A percentile compares a stretch with the other conserved stretches of the same genome.
phyloP scores from a whole-genome alignment of 495 filamentous ascomycete species.

The Neurospora sp. region DNA sequence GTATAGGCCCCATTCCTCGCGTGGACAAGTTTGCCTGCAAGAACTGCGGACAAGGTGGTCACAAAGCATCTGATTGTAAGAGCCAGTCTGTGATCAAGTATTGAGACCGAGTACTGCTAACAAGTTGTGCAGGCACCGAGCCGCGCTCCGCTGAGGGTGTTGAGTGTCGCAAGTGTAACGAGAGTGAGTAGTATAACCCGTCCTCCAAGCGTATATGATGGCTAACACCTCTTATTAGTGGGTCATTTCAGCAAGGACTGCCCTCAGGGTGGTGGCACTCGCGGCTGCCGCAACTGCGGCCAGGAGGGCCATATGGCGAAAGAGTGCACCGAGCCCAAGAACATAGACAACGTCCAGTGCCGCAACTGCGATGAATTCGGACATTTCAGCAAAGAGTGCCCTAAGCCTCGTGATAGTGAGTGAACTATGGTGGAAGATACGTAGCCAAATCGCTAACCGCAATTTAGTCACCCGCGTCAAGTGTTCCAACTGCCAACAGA shows the following conservation, averaged over 20 bases:
- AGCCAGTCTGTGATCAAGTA: neutral
- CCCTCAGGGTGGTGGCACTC: conserved; percentile 43
- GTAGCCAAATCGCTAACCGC: conserved; percentile 25
- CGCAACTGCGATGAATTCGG: conserved; percentile 68
- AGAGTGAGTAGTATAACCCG: conserved; percentile 37
- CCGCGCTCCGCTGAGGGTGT: conserved; percentile 62
- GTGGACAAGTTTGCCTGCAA: conserved; percentile 58
- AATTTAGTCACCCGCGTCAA: conserved; percentile 49
- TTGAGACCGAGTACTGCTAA: conserved; percentile 16
- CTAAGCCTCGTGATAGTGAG: conserved; percentile 64
- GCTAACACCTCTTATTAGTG: conserved; percentile 31
- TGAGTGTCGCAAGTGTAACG: conserved; percentile 70
- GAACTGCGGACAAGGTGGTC: conserved; percentile 58
- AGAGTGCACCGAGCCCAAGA: conserved; percentile 49
- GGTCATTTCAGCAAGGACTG: conserved; percentile 85
- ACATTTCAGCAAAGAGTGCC: conserved; percentile 64
- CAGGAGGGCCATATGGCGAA: conserved; percentile 53
- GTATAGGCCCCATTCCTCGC: conserved; percentile 38
- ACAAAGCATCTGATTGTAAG: conserved; percentile 33
- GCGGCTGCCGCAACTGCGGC: conserved; percentile 60
- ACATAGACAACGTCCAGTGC: conserved; percentile 56
- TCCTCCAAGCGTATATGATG: neutral
- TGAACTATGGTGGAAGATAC: neutral
- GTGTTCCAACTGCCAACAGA: conserved; percentile 67
- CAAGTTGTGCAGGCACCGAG: conserved; percentile 38